phyloP scores from a whole-genome alignment of 2,329 filamentous ascomycete species.

The Plenodomus biglobosus region DNA sequence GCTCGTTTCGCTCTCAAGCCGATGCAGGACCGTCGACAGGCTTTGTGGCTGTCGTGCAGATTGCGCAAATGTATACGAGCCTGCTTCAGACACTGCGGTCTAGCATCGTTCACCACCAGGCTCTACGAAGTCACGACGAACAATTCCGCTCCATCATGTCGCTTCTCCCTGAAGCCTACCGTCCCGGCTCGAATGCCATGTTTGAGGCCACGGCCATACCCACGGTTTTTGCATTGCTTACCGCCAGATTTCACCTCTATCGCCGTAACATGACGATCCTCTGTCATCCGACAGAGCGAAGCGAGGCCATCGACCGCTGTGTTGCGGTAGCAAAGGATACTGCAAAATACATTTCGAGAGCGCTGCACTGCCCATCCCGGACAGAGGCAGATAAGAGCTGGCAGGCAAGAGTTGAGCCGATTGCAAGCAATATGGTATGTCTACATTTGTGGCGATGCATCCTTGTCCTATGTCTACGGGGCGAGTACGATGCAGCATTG shows the following conservation, averaged over 20 bases:
- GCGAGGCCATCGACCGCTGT: constrained; percentile 76
- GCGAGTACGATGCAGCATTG: constrained; percentile 71
- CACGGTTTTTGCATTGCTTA: constrained; percentile 76
- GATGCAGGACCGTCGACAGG: constrained; percentile 60
- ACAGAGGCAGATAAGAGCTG: constrained; percentile 43
- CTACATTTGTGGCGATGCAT: constrained; percentile 86
- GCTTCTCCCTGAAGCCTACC: constrained; percentile 74
- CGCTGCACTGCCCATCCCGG: constrained; percentile 52
- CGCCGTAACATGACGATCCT: constrained; percentile 81
- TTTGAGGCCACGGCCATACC: constrained; percentile 74
- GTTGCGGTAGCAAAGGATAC: constrained; percentile 75
- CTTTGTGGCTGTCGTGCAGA: constrained; percentile 76
- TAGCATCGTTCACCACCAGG: constrained; percentile 62
- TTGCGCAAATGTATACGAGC: constrained; percentile 74
- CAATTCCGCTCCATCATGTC: constrained; percentile 76
- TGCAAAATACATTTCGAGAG: constrained; percentile 70
- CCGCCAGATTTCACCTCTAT: constrained; percentile 81
- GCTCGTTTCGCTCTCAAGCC: constrained; percentile 45
- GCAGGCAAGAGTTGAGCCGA: constrained; percentile 62
- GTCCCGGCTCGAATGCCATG: constrained; percentile 64
- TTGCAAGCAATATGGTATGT: constrained; percentile 73
- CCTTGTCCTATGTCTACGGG: constrained; percentile 74
- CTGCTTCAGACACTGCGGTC: constrained; percentile 71
- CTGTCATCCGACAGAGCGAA: constrained; percentile 66
- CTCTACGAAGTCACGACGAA: constrained; percentile 75